A percentile compares a stretch with the other conserved stretches of the same genome.
Conservation (phyloP, 176 grass and related monocot genomes). For the Aegilops sharonensis region DNA sequence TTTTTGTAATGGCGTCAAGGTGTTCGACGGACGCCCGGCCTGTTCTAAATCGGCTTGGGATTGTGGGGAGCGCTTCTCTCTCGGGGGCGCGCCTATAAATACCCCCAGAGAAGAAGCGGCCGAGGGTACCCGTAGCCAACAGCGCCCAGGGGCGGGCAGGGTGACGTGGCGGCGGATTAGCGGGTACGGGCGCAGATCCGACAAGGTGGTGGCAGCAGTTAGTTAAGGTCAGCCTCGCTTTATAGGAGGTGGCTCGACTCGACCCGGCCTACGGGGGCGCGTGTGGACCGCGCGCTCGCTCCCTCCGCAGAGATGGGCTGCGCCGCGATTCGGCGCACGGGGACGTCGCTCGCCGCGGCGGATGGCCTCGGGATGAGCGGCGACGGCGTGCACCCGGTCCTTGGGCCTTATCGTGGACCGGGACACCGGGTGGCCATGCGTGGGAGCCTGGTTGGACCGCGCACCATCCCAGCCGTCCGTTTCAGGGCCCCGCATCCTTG, state of each 20-base stretch:
- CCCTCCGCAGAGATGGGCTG: not conserved
- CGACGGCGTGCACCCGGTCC: slow-evolving; percentile 9
- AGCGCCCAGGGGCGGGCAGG: not conserved
- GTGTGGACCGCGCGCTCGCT: slow-evolving; percentile 36
- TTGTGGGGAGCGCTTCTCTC: slow-evolving; percentile 31
- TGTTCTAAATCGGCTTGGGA: slow-evolving; percentile 24
- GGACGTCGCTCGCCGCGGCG: not conserved
- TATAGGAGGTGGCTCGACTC: not conserved
- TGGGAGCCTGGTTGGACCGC: not conserved
- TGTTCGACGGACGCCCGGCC: not conserved
- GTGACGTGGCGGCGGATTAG: slow-evolving; percentile 22
- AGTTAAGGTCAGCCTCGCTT: slow-evolving; percentile 12
- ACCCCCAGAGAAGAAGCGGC: slow-evolving; percentile 11
- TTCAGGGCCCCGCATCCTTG: not conserved
- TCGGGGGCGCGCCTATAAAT: slow-evolving; percentile 44
- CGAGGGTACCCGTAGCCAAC: slow-evolving; percentile 12
- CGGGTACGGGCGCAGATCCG: slow-evolving; percentile 36
- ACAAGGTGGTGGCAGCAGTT: slow-evolving; percentile 23
- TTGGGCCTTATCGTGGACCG: not conserved
- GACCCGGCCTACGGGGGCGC: slow-evolving; percentile 5
- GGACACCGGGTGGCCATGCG: not conserved
- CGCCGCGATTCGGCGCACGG: not conserved
- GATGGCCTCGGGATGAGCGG: not conserved
- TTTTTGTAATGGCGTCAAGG: slow-evolving; percentile 29
- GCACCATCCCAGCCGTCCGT: slow-evolving; percentile 34